Evolutionary conservation across 108 stramenopile genomes (phyloP), one percentile per base, ranked within the genome.

Genomic region (Licmophora abbreviata): DNA sequence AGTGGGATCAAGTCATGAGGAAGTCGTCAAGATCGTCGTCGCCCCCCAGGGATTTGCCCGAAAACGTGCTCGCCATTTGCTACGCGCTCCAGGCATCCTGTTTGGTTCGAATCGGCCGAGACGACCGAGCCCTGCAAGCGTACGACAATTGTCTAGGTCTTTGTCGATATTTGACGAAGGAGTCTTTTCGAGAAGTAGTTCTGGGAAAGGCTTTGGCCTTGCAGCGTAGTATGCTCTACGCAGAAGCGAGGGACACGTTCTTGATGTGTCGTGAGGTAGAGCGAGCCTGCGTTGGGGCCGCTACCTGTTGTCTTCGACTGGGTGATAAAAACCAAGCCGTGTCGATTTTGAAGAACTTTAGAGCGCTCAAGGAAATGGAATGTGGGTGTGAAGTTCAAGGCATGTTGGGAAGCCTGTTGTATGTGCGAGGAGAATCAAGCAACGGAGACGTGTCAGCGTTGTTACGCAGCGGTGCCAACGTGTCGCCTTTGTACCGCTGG

Each of bases 211-310:
- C 72, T 6, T 48, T 64, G 21, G 61, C 73, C 21, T 51, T 77
- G 14, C 81, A 83, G 51, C 57, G 85, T 21, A 38, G 80, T 14
- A 44, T 87, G 45, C 31, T 50, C 7, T 87, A 87, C 57, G 17
- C 53, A 0, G 57, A 73, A 43, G 82, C 77, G 18, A 44, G 21
- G 22, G 21, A 50, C n/a, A 29, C 54, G 14, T 76, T 68, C 45
- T 27, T 47, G 3, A 40, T 29, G 5, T 30, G 29, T 33, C 51
- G 27, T 35, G 23, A 22, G 20, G 41, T 28, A 52, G 28, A 15
- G 1, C 20, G 29, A 27, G 48, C 43, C 29, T 7, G 27, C 9
- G 10, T 48, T 14, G 44, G 42, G 1, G 61, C 43, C 6, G 61
- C 43, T 1, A 61, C 40, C 10, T 61, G 61, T 24, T 44, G 33